phyloP scores from a whole-genome alignment of 169 alveolate species.

The Plasmodium coatneyi region DNA sequence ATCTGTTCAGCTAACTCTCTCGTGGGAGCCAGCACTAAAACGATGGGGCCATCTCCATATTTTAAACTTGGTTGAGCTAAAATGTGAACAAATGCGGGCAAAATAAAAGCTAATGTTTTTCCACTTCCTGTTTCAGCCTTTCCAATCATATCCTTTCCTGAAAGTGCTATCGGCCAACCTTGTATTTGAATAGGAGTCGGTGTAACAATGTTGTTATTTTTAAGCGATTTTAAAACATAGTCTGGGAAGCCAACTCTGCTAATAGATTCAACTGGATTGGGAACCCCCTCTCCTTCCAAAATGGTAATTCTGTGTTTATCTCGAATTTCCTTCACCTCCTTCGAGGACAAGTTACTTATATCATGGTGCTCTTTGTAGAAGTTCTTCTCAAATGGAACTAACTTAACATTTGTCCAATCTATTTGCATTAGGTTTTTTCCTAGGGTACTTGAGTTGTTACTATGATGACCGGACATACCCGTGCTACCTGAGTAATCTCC shows the following conservation, averaged over 20 bases:
- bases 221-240: slow-evolving; percentile 90
- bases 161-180: slow-evolving; percentile 96
- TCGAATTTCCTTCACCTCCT: slow-evolving; percentile 90
- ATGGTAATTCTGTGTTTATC: slow-evolving; percentile 89
- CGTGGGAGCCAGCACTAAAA: slow-evolving; percentile 98
- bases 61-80: slow-evolving; percentile 90
- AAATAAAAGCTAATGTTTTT: slow-evolving; percentile 96
- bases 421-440: slow-evolving; percentile 85
- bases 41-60: slow-evolving; percentile 98
- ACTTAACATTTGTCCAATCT: slow-evolving; percentile 89
- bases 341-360: slow-evolving; percentile 84
- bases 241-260: slow-evolving; percentile 94
- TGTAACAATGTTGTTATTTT: slow-evolving; percentile 87
- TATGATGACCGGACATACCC: neutral
- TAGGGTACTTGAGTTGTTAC: slow-evolving; percentile 63
- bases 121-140: slow-evolving; percentile 99
- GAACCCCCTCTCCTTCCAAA: slow-evolving; percentile 90
- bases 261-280: slow-evolving; percentile 93
- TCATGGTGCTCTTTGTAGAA: slow-evolving; percentile 93
- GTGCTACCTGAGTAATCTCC: slow-evolving; percentile 7
- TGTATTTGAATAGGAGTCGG: slow-evolving; percentile 98
- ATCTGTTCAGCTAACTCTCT: slow-evolving; percentile 98
- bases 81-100: slow-evolving; percentile 97
- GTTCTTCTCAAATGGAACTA: slow-evolving; percentile 94
- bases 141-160: slow-evolving; percentile 97